These are phyloP conservation scores for Neurospora tetraspora DNA, from an alignment of 495 filamentous ascomycete genomes.

Conservation along the genomic window DNA sequence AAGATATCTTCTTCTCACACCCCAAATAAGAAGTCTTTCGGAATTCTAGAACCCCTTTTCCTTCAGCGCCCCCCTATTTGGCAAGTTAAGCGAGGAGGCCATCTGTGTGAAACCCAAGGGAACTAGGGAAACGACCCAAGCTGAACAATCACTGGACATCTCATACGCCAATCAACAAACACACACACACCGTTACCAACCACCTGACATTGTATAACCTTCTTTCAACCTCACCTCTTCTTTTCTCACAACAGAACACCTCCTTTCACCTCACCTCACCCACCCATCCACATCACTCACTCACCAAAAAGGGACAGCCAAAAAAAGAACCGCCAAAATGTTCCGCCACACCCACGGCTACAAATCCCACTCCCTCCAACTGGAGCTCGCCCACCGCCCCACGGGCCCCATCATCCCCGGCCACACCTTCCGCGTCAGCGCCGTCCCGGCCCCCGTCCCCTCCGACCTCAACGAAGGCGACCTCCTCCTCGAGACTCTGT, in stretches of 20 bases:
- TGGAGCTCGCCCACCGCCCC: constrained; percentile 43
- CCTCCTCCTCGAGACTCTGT: constrained; percentile 54
- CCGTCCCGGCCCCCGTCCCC: constrained; percentile 32
- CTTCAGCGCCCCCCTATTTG: not conserved
- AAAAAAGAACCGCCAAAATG: not conserved
- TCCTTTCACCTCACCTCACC: not conserved
- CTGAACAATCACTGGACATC: not conserved
- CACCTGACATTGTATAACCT: not conserved
- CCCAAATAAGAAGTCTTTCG: not conserved
- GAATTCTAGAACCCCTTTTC: not conserved
- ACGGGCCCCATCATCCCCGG: constrained; percentile 32
- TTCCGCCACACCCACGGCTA: constrained; percentile 11
- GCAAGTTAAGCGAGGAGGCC: not conserved
- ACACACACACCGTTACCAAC: not conserved
- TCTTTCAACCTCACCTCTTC: not conserved
- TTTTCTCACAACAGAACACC: not conserved
- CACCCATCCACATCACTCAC: not conserved
- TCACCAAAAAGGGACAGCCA: no score
- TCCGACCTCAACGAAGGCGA: constrained; percentile 47
- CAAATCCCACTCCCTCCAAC: constrained; percentile 31
- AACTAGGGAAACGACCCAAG: not conserved
- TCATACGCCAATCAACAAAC: not conserved
- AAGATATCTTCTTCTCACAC: not conserved
- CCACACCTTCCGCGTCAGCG: constrained; percentile 45
- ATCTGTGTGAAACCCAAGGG: not conserved